These are phyloP conservation scores for Extremus antarcticus DNA, from an alignment of 495 filamentous ascomycete genomes.

Conservation along the genomic window DNA sequence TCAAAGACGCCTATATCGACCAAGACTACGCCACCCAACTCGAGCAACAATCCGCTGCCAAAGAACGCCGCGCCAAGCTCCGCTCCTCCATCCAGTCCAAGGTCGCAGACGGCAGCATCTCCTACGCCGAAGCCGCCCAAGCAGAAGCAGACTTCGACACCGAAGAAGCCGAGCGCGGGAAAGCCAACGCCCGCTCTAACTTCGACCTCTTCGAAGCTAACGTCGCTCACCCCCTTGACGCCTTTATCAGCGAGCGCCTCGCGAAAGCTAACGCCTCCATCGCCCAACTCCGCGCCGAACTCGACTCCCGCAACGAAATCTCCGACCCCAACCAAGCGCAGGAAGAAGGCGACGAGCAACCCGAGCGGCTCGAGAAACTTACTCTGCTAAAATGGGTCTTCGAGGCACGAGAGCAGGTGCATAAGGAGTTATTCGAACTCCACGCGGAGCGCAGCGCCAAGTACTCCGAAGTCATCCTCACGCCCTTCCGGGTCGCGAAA, in stretches of 20 bases:
- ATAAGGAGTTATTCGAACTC: constrained; percentile 73
- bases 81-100: constrained; percentile 58
- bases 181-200: constrained; percentile 54
- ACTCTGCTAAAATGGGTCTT: constrained; percentile 97
- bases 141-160: constrained; percentile 55
- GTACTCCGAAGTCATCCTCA: constrained; percentile 69
- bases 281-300: constrained; percentile 53
- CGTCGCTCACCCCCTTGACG: constrained; percentile 68
- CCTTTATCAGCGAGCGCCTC: constrained; percentile 46
- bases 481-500: constrained; percentile 62
- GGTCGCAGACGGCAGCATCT: constrained; percentile 63
- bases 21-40: constrained; percentile 29
- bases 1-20: constrained; percentile 46
- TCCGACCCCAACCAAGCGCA: constrained; percentile 71
- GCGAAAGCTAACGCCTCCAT: constrained; percentile 49
- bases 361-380: constrained; percentile 85
- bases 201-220: constrained; percentile 67
- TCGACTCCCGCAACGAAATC: constrained; percentile 55
- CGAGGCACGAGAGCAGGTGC: constrained; percentile 76
- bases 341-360: constrained; percentile 90
- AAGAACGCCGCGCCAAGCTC: constrained; percentile 42
- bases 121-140: constrained; percentile 69
- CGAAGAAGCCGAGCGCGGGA: constrained; percentile 49
- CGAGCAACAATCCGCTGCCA: constrained; percentile 35
- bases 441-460: constrained; percentile 72